Conservation (phyloP, 1,284 basidiomycete species). For the Cutaneotrichosporon sp. region DNA sequence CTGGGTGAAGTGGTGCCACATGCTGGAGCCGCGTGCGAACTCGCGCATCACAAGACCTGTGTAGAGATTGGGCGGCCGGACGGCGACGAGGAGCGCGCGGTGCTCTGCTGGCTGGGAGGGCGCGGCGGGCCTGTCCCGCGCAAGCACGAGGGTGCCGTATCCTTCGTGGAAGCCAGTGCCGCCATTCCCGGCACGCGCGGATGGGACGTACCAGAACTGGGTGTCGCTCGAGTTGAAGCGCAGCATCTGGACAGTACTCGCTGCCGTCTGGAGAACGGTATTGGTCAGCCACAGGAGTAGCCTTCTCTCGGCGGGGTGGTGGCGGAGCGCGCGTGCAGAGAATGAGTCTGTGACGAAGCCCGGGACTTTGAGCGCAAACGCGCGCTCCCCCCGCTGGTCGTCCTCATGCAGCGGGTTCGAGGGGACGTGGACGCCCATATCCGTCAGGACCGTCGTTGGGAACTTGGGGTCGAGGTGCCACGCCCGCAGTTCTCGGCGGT, state of each 20-base stretch:
- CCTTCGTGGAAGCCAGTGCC: conserved; percentile 34
- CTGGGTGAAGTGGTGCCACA: background rate
- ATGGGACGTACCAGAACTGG: conserved; percentile 26
- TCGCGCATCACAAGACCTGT: conserved; percentile 25
- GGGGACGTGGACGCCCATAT: background rate
- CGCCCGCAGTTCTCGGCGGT: background rate
- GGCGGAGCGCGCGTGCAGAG: conserved; percentile 22
- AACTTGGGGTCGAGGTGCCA: background rate
- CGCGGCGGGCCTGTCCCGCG: conserved; percentile 22
- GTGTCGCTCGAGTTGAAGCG: conserved; percentile 31
- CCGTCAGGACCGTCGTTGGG: background rate
- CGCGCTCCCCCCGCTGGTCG: background rate
- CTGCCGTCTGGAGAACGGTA: conserved; percentile 38
- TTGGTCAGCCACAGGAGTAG: conserved; percentile 37
- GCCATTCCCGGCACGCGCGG: background rate
- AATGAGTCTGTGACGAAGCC: conserved; percentile 37
- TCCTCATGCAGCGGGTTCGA: background rate
- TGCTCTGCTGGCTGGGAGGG: conserved; percentile 13
- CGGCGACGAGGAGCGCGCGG: conserved; percentile 33
- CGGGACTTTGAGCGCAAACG: conserved; percentile 38
- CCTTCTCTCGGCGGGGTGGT: conserved; percentile 10
- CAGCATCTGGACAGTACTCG: conserved; percentile 40
- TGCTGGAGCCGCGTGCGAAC: conserved; percentile 21
- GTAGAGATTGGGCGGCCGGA: conserved; percentile 32
- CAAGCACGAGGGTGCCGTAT: conserved; percentile 38